phyloP scores from a whole-genome alignment of 441 rosid genomes.

The Arabidopsis lyrata region DNA sequence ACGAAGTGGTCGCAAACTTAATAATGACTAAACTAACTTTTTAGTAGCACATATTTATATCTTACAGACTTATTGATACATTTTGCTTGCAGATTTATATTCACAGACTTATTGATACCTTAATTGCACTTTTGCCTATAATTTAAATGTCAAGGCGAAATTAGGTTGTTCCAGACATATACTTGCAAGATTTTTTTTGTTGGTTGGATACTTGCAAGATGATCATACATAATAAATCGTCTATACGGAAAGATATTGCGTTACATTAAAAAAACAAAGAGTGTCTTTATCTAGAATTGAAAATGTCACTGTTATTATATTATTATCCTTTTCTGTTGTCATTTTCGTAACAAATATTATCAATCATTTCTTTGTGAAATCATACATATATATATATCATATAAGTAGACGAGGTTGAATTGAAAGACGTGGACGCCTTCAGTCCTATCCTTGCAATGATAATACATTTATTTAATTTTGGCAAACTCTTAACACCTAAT shows the following conservation, averaged over 20 bases:
- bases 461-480: not conserved
- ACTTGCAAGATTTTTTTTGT: not conserved
- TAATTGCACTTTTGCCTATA: not conserved
- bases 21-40: no score
- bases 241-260: no score
- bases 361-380: conserved; percentile 2
- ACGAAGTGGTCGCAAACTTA: no score
- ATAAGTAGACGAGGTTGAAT: conserved; percentile 8
- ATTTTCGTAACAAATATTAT: not conserved
- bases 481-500: conserved; percentile 9
- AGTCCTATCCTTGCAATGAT: conserved; percentile 1
- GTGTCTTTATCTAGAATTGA: not conserved
- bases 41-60: no score
- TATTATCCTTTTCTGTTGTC: not conserved
- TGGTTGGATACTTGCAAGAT: not conserved
- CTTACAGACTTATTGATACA: no score
- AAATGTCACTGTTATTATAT: not conserved
- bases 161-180: not conserved
- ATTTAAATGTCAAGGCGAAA: not conserved
- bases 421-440: conserved; percentile 27
- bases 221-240: no score
- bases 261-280: not conserved
- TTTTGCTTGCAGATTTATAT: no score
- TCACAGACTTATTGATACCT: no score
- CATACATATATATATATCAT: not conserved